phyloP scores from a whole-genome alignment of 208 protist genomes.

The Leishmania aethiopica region DNA sequence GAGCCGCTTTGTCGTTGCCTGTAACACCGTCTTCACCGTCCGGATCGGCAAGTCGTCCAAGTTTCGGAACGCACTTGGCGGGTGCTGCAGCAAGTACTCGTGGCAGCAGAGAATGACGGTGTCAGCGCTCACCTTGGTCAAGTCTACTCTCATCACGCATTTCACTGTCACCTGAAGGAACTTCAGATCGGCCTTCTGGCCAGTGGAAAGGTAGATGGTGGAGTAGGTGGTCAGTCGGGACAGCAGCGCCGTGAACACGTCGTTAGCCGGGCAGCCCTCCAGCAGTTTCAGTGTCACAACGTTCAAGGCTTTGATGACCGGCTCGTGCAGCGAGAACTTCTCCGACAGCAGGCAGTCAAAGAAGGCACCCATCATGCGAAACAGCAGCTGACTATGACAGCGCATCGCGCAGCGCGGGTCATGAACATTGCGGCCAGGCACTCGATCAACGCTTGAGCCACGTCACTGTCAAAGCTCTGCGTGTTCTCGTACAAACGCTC shows the following conservation, averaged over 20 bases:
- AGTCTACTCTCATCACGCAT: constrained; percentile 80
- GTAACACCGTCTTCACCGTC: constrained; percentile 90
- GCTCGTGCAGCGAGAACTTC: constrained; percentile 71
- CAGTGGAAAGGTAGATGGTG: constrained; percentile 64
- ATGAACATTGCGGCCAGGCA: constrained; percentile 74
- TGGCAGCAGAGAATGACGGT: constrained; percentile 86
- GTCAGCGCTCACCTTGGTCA: constrained; percentile 61
- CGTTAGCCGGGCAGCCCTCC: constrained; percentile 67
- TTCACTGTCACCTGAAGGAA: constrained; percentile 91
- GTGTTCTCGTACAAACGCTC: constrained; percentile 81
- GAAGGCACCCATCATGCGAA: constrained; percentile 70
- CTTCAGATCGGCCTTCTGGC: constrained; percentile 78
- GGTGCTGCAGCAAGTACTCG: constrained; percentile 88
- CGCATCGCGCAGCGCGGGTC: constrained; percentile 43
- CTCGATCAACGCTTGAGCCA: constrained; percentile 63
- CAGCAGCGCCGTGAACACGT: constrained; percentile 82
- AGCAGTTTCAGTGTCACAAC: constrained; percentile 78
- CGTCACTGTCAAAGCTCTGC: constrained; percentile 48
- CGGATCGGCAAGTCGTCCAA: constrained; percentile 87
- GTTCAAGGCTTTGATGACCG: constrained; percentile 83
- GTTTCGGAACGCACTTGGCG: constrained; percentile 83
- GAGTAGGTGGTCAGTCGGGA: constrained; percentile 86
- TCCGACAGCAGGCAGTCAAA: constrained; percentile 88
- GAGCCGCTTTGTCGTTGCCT: constrained; percentile 59
- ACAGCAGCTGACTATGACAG: constrained; percentile 76